phyloP scores from a whole-genome alignment of 179 eudicot species.

The Gypsophila paniculata region DNA sequence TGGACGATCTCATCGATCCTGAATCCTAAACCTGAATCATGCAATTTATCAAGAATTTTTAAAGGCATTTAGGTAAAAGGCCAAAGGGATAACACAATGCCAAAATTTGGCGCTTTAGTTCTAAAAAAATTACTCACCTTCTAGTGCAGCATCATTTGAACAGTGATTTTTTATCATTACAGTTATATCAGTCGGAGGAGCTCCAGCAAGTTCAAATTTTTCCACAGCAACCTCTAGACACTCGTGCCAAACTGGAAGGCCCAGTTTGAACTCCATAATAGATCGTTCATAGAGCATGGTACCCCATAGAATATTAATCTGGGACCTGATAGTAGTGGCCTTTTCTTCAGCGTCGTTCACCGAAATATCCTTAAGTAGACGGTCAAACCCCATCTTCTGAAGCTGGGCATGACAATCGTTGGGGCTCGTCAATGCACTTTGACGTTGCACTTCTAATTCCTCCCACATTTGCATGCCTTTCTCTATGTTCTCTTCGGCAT shows the following conservation, averaged over 20 bases:
- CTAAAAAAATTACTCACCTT: too few species aligned
- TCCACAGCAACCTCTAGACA: conserved; percentile 81
- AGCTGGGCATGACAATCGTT: conserved; percentile 36
- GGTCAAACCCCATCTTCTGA: conserved; percentile 55
- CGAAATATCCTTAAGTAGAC: conserved; percentile 42
- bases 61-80: background rate
- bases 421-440: conserved; percentile 33
- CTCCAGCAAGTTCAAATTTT: conserved; percentile 87
- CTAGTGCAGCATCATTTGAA: conserved; percentile 63
- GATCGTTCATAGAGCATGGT: conserved; percentile 93
- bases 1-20: conserved; percentile 92
- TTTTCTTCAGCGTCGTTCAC: conserved; percentile 50
- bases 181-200: conserved; percentile 81
- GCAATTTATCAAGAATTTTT: conserved; percentile 18
- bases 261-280: conserved; percentile 76
- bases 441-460: conserved; percentile 44
- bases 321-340: conserved; percentile 60
- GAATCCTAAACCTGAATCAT: conserved; percentile 67
- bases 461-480: conserved; percentile 89
- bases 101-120: background rate
- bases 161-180: conserved; percentile 94
- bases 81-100: background rate
- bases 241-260: conserved; percentile 87
- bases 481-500: conserved; percentile 83
- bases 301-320: conserved; percentile 80